Evolutionary conservation across 2,329 filamentous ascomycete species (phyloP).

Genomic region (Bipolaris gigantea): DNA sequence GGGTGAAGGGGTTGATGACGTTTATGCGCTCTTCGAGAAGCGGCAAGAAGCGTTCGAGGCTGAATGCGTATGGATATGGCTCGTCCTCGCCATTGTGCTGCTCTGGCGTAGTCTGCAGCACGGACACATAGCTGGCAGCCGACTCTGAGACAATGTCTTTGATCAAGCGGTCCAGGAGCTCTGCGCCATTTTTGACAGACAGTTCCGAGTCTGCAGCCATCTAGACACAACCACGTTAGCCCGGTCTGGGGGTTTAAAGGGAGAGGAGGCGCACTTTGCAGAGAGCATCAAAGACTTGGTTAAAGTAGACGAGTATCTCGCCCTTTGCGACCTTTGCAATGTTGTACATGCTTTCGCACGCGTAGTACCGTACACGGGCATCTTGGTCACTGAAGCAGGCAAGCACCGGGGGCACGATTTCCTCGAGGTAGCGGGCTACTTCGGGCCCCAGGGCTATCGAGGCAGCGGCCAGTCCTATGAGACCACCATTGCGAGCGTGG

Average conservation of each 20-base stretch:
- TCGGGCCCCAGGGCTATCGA: constrained; percentile 93
- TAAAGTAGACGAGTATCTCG: constrained; percentile 95
- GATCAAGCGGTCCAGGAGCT: constrained; percentile 88
- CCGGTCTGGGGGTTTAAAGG: background rate
- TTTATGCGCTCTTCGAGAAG: constrained; percentile 91
- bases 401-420: constrained; percentile 93
- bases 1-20: constrained; percentile 90
- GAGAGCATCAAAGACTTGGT: constrained; percentile 95
- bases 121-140: constrained; percentile 89
- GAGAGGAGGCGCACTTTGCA: constrained; percentile 70
- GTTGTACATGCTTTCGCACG: constrained; percentile 99
- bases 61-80: constrained; percentile 66
- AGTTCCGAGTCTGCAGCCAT: constrained; percentile 93
- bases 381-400: constrained; percentile 98
- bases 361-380: constrained; percentile 95
- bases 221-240: constrained; percentile 52
- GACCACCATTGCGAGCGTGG: constrained; percentile 91
- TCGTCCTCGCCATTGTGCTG: constrained; percentile 42
- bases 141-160: constrained; percentile 97
- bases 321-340: constrained; percentile 99
- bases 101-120: constrained; percentile 68
- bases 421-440: constrained; percentile 84
- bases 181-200: constrained; percentile 96
- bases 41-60: constrained; percentile 85
- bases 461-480: constrained; percentile 93